A percentile compares a stretch with the other conserved stretches of the same genome.
phyloP scores from a whole-genome alignment of 2,329 filamentous ascomycete genomes.

The Kalaharituber pfeilii region DNA sequence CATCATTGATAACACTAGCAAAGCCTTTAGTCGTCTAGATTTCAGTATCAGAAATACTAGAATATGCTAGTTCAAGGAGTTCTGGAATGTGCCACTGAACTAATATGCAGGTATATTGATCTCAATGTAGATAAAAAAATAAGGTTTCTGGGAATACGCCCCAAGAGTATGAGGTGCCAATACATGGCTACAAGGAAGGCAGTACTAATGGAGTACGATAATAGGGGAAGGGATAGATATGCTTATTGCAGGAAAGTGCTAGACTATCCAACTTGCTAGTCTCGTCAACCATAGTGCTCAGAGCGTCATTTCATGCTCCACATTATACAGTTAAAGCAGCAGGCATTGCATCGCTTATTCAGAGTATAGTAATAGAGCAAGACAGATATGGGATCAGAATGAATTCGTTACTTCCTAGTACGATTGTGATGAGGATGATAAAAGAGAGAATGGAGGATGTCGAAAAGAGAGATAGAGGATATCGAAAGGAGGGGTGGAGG shows the following conservation, averaged over 20 bases:
- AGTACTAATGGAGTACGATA: not conserved
- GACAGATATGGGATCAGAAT: slow-evolving; percentile 15
- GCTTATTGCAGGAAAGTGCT: not conserved
- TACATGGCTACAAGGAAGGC: slow-evolving; percentile 15
- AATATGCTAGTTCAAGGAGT: slow-evolving; percentile 15
- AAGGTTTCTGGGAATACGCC: slow-evolving; percentile 21
- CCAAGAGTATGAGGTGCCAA: slow-evolving; percentile 21
- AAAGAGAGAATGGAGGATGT: slow-evolving; percentile 17
- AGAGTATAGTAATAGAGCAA: slow-evolving; percentile 13
- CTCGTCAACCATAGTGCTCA: slow-evolving; percentile 2
- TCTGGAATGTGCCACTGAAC: slow-evolving; percentile 15
- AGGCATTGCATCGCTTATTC: slow-evolving; percentile 15
- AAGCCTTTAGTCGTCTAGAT: slow-evolving; percentile 38
- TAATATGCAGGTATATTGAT: slow-evolving; percentile 18
- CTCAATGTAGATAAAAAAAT: slow-evolving; percentile 22
- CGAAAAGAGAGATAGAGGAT: slow-evolving; percentile 16
- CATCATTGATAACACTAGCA: slow-evolving; percentile 21
- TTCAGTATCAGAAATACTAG: slow-evolving; percentile 49
- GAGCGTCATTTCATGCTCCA: slow-evolving; percentile 9
- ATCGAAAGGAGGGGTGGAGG: slow-evolving; percentile 17
- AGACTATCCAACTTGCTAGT: slow-evolving; percentile 8
- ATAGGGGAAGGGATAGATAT: not conserved
- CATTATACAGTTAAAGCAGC: slow-evolving; percentile 17
- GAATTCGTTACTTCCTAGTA: slow-evolving; percentile 16
- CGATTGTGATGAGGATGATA: slow-evolving; percentile 19